Evolutionary conservation across 805 yeast species (phyloP), one percentile per base, ranked within the genome.

Genomic region (Candida ascalaphidarum): DNA sequence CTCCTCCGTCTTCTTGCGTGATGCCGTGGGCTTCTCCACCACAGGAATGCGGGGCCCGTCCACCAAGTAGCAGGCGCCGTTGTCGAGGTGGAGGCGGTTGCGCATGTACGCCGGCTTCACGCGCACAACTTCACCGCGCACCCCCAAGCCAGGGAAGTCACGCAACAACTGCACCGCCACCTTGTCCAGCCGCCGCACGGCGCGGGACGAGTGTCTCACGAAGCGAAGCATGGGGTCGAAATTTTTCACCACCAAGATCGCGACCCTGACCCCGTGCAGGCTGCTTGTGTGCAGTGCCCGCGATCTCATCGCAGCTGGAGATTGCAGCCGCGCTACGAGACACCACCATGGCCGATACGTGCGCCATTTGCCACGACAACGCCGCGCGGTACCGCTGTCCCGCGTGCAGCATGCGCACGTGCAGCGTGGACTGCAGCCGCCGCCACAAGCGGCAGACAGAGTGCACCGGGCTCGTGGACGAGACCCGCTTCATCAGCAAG

Each of bases 91-190:
- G 32, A 86, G 66, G 41, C 59, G 71, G 55, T 82, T 83, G 47
- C 89, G 73, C 95, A 86, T 86, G 36, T 72, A 63, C 14, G 85
- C 81, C 17, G 95, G 86, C 36, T 74, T 68, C 12, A 86, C 95
- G 20, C 69, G 61, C 17, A 80, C 65, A 24, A 86, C 66, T 57
- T 86, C 80, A 20, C 96, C 96, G 35, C 58, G 61, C 14, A 58
- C 58, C 13, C 94, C 94, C 31, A 78, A 54, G 10, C 67, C 68
- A 17, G 75, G 71, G 46, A 74, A 68, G 44, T 82, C 82, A 43
- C 63, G 68, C 34, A 83, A 61, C n/a, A 85, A 60, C 58, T 86
- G 96, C 10, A 86, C 86, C 21, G 68, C 61, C 28, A 83, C 74
- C 41, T 71, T 69, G 36, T 69, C 51, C 7, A 33, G 40, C 18